These are phyloP conservation scores for Asterophora parasitica DNA, from an alignment of 768 basidiomycete species.

Conservation along the genomic window DNA sequence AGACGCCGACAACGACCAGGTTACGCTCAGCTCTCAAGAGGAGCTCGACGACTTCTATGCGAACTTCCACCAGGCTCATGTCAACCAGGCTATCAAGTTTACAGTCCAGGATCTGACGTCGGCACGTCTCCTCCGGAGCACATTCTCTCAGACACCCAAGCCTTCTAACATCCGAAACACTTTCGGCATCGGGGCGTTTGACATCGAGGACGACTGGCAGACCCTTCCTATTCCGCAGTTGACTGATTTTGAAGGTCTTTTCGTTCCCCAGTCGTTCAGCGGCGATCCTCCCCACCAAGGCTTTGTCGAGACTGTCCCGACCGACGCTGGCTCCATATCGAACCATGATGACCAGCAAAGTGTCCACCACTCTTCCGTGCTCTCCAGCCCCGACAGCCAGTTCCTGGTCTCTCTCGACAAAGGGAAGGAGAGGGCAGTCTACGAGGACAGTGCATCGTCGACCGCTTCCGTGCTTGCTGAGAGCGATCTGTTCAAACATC, in stretches of 20 bases:
- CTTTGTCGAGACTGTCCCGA: slow-evolving; percentile 54
- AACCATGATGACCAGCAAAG: slow-evolving; percentile 22
- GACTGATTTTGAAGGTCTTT: slow-evolving; percentile 33
- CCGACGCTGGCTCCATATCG: slow-evolving; percentile 27
- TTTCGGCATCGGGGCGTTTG: slow-evolving; percentile 45
- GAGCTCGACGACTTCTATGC: slow-evolving; percentile 74
- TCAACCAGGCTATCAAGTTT: slow-evolving; percentile 46
- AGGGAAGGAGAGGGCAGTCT: slow-evolving; percentile 45
- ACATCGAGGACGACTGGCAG: slow-evolving; percentile 66
- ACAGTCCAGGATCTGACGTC: slow-evolving; percentile 55
- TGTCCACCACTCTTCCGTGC: slow-evolving; percentile 27
- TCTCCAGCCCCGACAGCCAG: slow-evolving; percentile 16
- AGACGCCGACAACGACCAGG: slow-evolving; percentile 69
- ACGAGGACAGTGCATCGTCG: slow-evolving; percentile 30
- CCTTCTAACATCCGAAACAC: slow-evolving; percentile 47
- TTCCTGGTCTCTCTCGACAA: slow-evolving; percentile 31
- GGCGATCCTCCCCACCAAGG: slow-evolving; percentile 48
- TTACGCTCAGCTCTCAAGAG: slow-evolving; percentile 71
- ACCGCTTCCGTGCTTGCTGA: slow-evolving; percentile 37
- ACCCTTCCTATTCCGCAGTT: slow-evolving; percentile 39
- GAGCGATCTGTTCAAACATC: slow-evolving; percentile 48
- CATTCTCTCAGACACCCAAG: slow-evolving; percentile 26
- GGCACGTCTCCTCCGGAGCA: slow-evolving; percentile 26
- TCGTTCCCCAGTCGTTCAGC: slow-evolving; percentile 25
- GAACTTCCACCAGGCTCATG: slow-evolving; percentile 22